Evolutionary conservation across 1,139 yeast species (phyloP).

Genomic region (Debaryomycetaceae sp.): DNA sequence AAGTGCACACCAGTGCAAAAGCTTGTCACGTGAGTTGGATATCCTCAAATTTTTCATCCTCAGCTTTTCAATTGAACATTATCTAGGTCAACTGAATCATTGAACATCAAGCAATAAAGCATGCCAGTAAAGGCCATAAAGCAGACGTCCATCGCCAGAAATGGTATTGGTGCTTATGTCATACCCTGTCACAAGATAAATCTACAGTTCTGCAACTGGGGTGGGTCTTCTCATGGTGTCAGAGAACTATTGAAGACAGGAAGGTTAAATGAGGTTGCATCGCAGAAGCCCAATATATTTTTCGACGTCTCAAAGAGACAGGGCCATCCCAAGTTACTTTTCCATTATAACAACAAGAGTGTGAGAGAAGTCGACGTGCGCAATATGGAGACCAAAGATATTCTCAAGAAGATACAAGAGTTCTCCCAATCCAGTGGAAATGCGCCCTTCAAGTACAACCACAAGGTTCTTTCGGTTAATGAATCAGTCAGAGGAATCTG

Average conservation of each 20-base stretch:
- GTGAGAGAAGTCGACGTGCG: constrained; percentile 43
- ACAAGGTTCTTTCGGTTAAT: constrained; percentile 76
- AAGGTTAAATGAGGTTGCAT: constrained; percentile 56
- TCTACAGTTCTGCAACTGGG: constrained; percentile 86
- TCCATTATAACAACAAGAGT: constrained; percentile 50
- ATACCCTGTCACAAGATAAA: constrained; percentile 71
- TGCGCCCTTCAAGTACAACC: constrained; percentile 43
- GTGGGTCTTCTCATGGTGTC: constrained; percentile 88
- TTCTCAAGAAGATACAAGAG: constrained; percentile 58
- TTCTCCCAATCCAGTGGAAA: constrained; percentile 40
- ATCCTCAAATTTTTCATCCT: too few relatives aligned
- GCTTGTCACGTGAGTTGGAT: too few relatives aligned
- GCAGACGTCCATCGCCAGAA: constrained; percentile 57
- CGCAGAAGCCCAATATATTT: constrained; percentile 59
- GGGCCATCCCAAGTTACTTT: constrained; percentile 82
- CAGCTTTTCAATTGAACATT: too few relatives aligned
- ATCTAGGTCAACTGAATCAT: too few relatives aligned
- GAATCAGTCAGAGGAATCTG: constrained; percentile 93
- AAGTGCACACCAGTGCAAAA: too few relatives aligned
- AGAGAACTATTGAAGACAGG: constrained; percentile 60
- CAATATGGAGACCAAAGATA: constrained; percentile 58
- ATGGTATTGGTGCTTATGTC: constrained; percentile 80
- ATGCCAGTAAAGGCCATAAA: constrained; percentile 54
- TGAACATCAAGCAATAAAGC: neutral
- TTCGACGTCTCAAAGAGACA: constrained; percentile 64